phyloP scores from a whole-genome alignment of 2,329 filamentous ascomycete genomes.

The Cercospora zeina region DNA sequence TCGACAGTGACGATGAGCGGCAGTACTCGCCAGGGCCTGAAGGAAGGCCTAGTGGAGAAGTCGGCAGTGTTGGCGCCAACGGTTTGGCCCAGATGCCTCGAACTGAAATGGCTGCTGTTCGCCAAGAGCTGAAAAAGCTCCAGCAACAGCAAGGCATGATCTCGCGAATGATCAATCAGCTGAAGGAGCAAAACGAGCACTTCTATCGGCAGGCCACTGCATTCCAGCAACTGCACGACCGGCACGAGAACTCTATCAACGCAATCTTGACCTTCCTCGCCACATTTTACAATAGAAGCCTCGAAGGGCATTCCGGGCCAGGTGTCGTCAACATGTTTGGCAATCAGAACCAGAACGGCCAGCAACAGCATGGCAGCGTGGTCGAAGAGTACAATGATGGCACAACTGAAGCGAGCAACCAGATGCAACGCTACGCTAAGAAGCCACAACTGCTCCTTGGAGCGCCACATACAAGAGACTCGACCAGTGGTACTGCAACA shows the following conservation, averaged over 20 bases:
- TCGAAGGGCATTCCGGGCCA: slow-evolving; percentile 77
- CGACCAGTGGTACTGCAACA: slow-evolving; percentile 27
- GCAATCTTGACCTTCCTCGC: slow-evolving; percentile 97
- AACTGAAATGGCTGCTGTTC: slow-evolving; percentile 75
- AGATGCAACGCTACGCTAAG: slow-evolving; percentile 36
- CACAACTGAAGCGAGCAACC: slow-evolving; percentile 40
- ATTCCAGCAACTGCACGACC: slow-evolving; percentile 87
- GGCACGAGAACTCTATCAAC: slow-evolving; percentile 98
- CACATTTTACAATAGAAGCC: slow-evolving; percentile 90
- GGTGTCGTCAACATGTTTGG: slow-evolving; percentile 84
- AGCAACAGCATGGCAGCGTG: slow-evolving; percentile 57
- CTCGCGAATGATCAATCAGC: slow-evolving; percentile 73
- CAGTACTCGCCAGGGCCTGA: slow-evolving; percentile 36
- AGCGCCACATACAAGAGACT: slow-evolving; percentile 21
- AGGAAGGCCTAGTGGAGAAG: slow-evolving; percentile 29
- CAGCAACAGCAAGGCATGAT: slow-evolving; percentile 86
- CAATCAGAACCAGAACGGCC: slow-evolving; percentile 44
- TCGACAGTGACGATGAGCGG: slow-evolving; percentile 69
- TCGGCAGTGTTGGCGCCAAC: slow-evolving; percentile 44
- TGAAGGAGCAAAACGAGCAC: slow-evolving; percentile 83
- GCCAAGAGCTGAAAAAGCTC: slow-evolving; percentile 76
- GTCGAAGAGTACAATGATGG: slow-evolving; percentile 59
- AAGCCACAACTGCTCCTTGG: slow-evolving; percentile 37
- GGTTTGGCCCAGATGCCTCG: slow-evolving; percentile 58
- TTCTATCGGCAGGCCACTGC: slow-evolving; percentile 83